Evolutionary conservation across 2,329 filamentous ascomycete species (phyloP).

Genomic region (Rhinocladiella similis): DNA sequence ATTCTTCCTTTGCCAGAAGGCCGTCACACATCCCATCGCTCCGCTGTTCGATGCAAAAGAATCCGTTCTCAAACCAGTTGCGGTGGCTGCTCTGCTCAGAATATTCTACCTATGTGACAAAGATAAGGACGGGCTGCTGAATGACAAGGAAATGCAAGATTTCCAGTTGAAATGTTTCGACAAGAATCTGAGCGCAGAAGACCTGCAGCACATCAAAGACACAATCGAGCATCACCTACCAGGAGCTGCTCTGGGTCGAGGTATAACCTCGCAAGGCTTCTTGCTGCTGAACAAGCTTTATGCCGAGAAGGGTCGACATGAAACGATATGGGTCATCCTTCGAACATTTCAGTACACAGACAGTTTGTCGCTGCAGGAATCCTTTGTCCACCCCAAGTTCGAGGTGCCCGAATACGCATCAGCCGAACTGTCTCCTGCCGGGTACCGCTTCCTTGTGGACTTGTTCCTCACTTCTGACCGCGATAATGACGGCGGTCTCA

Average conservation of each 20-base stretch:
- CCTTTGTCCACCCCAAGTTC: slow-evolving; percentile 87
- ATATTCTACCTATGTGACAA: slow-evolving; percentile 97
- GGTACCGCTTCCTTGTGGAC: slow-evolving; percentile 97
- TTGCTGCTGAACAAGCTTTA: slow-evolving; percentile 92
- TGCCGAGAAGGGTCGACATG: slow-evolving; percentile 93
- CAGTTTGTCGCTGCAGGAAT: slow-evolving; percentile 86
- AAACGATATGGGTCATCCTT: slow-evolving; percentile 97
- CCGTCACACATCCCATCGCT: slow-evolving; percentile 94
- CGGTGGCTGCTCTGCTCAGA: slow-evolving; percentile 78
- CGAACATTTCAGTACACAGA: slow-evolving; percentile 96
- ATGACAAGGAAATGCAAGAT: slow-evolving; percentile 83
- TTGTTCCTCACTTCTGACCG: slow-evolving; percentile 93
- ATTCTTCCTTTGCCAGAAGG: slow-evolving; percentile 97
- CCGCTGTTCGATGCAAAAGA: slow-evolving; percentile 97
- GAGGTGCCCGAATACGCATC: slow-evolving; percentile 91
- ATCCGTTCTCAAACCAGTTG: slow-evolving; percentile 79
- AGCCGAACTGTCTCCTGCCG: slow-evolving; percentile 87
- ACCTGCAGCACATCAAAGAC: slow-evolving; percentile 87
- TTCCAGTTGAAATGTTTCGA: slow-evolving; percentile 94
- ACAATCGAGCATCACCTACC: slow-evolving; percentile 73
- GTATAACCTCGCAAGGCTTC: slow-evolving; percentile 81
- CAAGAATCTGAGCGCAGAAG: slow-evolving; percentile 76
- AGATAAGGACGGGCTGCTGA: slow-evolving; percentile 90
- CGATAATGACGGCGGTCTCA: slow-evolving; percentile 94
- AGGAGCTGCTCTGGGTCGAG: slow-evolving; percentile 62